Conservation (phyloP, 2,329 filamentous ascomycete species). For the Bipolaris bicolor region DNA sequence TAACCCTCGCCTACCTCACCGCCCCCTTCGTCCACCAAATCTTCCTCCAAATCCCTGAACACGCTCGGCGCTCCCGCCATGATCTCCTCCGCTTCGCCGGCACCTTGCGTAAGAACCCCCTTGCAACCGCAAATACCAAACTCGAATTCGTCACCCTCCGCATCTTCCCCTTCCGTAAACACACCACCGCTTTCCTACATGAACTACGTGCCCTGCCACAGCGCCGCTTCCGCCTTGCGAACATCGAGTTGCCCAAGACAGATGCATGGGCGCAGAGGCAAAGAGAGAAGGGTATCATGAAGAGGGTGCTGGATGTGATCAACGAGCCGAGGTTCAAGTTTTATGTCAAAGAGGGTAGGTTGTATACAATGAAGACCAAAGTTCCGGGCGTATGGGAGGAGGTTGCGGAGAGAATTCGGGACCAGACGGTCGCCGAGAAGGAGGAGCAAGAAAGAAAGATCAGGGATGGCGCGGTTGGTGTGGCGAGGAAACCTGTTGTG, state of each 20-base stretch:
- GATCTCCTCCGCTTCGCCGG: slow-evolving; percentile 36
- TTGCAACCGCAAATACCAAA: slow-evolving; percentile 31
- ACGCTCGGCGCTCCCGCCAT: slow-evolving; percentile 32
- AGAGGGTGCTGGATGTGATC: slow-evolving; percentile 29
- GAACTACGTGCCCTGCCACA: slow-evolving; percentile 43
- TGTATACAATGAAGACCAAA: slow-evolving; percentile 39
- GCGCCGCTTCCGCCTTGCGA: slow-evolving; percentile 38
- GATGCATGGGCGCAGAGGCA: slow-evolving; percentile 28
- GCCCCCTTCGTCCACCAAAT: slow-evolving; percentile 46
- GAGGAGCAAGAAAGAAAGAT: background rate
- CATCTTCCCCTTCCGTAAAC: slow-evolving; percentile 41
- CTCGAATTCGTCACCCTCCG: slow-evolving; percentile 47
- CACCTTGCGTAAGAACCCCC: slow-evolving; percentile 20
- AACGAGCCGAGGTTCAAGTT: slow-evolving; percentile 44
- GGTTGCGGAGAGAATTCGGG: slow-evolving; percentile 37
- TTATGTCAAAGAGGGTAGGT: slow-evolving; percentile 43
- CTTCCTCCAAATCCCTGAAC: slow-evolving; percentile 40
- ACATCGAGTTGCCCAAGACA: slow-evolving; percentile 39
- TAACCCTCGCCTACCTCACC: slow-evolving; percentile 43
- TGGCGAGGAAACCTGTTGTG: slow-evolving; percentile 7
- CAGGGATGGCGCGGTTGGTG: background rate
- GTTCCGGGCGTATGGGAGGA: slow-evolving; percentile 47
- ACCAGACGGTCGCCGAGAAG: slow-evolving; percentile 26
- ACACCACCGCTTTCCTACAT: slow-evolving; percentile 35
- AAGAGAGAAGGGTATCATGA: slow-evolving; percentile 25